Conservation (phyloP, 1,284 basidiomycete genomes). For the Ustilago lituana region DNA sequence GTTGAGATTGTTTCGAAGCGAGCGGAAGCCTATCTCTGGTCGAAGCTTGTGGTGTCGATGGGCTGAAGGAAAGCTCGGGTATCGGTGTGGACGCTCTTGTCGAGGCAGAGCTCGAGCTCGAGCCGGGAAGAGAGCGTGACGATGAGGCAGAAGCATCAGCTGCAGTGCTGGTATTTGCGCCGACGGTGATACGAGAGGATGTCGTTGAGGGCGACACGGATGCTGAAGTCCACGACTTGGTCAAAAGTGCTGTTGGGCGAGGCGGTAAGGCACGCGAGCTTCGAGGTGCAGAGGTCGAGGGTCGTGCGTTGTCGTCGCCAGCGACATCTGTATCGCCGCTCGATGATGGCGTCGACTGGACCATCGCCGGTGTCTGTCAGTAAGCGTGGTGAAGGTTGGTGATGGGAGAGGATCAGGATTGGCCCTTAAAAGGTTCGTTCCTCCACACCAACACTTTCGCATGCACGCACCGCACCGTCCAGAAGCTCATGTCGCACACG, state of each 20-base stretch:
- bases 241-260: conserved; percentile 18
- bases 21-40: not conserved
- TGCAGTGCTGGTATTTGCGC: conserved; percentile 34
- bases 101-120: conserved; percentile 19
- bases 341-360: conserved; percentile 7
- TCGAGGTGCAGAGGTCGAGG: conserved; percentile 7
- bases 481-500: not conserved
- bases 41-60: conserved; percentile 16
- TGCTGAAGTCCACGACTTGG: conserved; percentile 35
- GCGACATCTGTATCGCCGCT: not conserved
- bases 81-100: conserved; percentile 30
- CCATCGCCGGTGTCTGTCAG: conserved; percentile 4
- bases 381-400: not conserved
- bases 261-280: not conserved
- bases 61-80: conserved; percentile 22
- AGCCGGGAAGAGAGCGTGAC: conserved; percentile 1
- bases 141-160: conserved; percentile 16
- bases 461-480: conserved; percentile 13
- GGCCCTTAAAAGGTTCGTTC: conserved; percentile 1
- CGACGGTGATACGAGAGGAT: conserved; percentile 34
- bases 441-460: conserved; percentile 39
- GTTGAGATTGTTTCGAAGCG: not conserved
- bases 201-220: conserved; percentile 22
- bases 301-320: conserved; percentile 4
- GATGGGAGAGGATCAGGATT: not conserved